Evolutionary conservation across 2,329 filamentous ascomycete genomes (phyloP), one percentile per base, ranked within the genome.

Genomic region (Sordariomycetes sp.): DNA sequence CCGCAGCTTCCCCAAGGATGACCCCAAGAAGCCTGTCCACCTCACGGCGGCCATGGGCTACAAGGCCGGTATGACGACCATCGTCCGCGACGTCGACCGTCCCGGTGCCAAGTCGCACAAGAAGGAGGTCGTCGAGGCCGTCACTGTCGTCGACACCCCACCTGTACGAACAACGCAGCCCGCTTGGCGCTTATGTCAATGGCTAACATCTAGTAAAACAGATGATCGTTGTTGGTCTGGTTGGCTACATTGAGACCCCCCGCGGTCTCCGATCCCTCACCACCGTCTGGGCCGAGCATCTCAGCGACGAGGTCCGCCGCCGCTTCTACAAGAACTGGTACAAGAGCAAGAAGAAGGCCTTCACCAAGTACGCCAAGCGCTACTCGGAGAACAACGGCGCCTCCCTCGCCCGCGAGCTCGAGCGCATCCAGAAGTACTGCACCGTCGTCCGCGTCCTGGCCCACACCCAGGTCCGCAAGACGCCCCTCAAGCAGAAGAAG

Each of bases 321-420:
- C 90, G 94, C 76, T 99, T 99, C 90, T 99, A 99, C 90, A 97
- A 97, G 91, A 99, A 99, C 89, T 99, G 94, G 94, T 99, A 99
- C 89, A 96, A 96, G 89, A 91, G 87, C 86, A 99, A 99, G 92
- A 97, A 97, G 90, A 99, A 99, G 93, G 94, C 94, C 64, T 99
- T 99, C 85, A 99, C 94, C 85, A 97, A 96, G 85, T 99, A 99
- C 82, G 90, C 94, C 83, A 99, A 97, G 90, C 93, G 96, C 87
- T 90, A 97, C 88, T 91, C 93, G 65, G 93, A 97, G 83, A 87
- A 80, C 82, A 89, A 78, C 79, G 92, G 90, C 72, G 81, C 89
- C 69, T 91, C 90, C 72, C 88, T 97, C 82, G 91, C 89, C 78
- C 89, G 90, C 75, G 94, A 99, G 80, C 87, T 99, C 74, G 94